Evolutionary conservation across 768 basidiomycete species (phyloP), one percentile per base, ranked within the genome.

Genomic region (Trametes maxima): DNA sequence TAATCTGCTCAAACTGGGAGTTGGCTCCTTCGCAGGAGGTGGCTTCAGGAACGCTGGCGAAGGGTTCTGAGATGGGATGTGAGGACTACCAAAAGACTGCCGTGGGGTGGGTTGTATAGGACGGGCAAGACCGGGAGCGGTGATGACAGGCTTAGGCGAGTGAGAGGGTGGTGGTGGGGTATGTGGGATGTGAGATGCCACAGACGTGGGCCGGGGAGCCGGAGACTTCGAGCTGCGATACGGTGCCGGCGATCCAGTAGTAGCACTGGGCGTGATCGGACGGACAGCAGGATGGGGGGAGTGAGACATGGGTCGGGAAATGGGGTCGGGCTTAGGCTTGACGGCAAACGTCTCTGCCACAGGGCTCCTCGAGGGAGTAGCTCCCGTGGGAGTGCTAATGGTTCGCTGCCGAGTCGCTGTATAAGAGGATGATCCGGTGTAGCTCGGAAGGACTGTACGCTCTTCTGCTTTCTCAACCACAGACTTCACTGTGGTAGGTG

Each of bases 1-100:
- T 17, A 94, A 74, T 61, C 91, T 78, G 62, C 89, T 93, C 35
- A 94, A 83, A 70, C 90, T 92, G 0, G 92, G 92, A 1, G 90
- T 91, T 3, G 83, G 83, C 46, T 91, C 90, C 70, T 92, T 93
- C 53, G 79, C 72, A 3, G 79, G 69, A 10, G 83, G 75, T 2
- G 78, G 76, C 46, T 83, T 85, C 25, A 86, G 75, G 69, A 91
- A 88, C 5, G 82, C 84, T 17, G 85, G 82, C 4, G 88, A 84
- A 28, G 81, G 72, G 21, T 76, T 76, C 16, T 72, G 64, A 5
- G 81, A 78, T 22, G 78, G 77, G 43, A 80, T 77, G 49, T 76
- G 79, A 25, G 80, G 81, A 40, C 70, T 74, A 60, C 75, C 66
- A 1, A 80, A 72, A 0, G 84, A 79, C 2, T 75, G 66, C 21